Conservation (phyloP, 371 early-diverging fungal genomes). For the Blakeslea trispora region DNA sequence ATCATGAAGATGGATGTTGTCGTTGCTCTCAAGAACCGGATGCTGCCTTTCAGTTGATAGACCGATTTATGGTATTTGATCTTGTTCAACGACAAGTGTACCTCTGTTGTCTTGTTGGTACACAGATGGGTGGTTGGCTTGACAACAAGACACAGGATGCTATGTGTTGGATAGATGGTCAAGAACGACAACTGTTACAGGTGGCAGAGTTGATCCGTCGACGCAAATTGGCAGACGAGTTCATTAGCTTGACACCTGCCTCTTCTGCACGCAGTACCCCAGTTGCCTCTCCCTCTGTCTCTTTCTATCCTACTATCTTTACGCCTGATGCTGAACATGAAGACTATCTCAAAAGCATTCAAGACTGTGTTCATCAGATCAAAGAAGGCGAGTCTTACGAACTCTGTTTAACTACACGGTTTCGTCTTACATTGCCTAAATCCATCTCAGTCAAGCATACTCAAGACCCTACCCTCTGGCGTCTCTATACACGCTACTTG, state of each 20-base stretch:
- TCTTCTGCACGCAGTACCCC: slow-evolving; percentile 36
- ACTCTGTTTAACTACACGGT: slow-evolving; percentile 89
- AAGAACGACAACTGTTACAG: slow-evolving; percentile 8
- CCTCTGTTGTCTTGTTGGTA: slow-evolving; percentile 47
- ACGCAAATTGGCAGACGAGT: slow-evolving; percentile 14
- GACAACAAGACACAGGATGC: slow-evolving; percentile 19
- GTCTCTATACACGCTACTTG: slow-evolving; percentile 65
- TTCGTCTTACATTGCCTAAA: slow-evolving; percentile 48
- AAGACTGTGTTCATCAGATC: slow-evolving; percentile 67
- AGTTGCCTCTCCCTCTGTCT: slow-evolving; percentile 8
- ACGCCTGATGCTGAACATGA: slow-evolving; percentile 49
- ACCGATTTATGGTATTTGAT: slow-evolving; percentile 79
- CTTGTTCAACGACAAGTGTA: slow-evolving; percentile 51
- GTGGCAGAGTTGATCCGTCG: slow-evolving; percentile 11
- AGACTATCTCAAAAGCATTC: slow-evolving; percentile 70
- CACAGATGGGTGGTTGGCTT: slow-evolving; percentile 10
- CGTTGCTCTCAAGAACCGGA: slow-evolving; percentile 66
- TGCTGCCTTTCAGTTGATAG: slow-evolving; percentile 81
- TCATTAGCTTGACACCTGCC: slow-evolving; percentile 8
- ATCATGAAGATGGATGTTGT: slow-evolving; percentile 29
- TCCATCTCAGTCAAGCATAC: slow-evolving; percentile 6
- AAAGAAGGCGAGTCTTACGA: slow-evolving; percentile 93
- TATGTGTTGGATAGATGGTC: slow-evolving; percentile 26
- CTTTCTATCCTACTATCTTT: slow-evolving; percentile 25
- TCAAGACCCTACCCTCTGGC: slow-evolving; percentile 33